phyloP scores from a whole-genome alignment of 176 grass and related monocot genomes.

The Musa itinerans region DNA sequence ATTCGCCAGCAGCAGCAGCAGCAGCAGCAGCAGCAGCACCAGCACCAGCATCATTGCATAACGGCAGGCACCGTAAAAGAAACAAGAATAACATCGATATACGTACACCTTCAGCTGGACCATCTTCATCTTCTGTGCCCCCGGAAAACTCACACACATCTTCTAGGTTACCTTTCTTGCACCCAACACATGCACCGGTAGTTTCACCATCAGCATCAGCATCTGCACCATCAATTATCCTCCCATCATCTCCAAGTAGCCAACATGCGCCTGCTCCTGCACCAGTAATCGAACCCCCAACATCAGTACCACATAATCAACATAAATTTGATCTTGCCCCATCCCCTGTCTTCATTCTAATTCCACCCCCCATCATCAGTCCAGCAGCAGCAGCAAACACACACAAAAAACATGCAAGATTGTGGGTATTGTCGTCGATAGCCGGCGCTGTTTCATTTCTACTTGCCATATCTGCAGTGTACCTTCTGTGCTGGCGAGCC shows the following conservation, averaged over 20 bases:
- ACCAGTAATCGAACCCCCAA: slow-evolving; percentile 15
- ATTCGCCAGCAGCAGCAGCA: slow-evolving; percentile 11
- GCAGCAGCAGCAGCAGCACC: slow-evolving; percentile 7
- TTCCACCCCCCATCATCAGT: neutral
- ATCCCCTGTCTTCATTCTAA: neutral
- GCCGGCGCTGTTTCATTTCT: slow-evolving; percentile 29
- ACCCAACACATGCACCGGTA: neutral
- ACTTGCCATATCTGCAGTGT: slow-evolving; percentile 34
- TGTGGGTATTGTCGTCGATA: slow-evolving; percentile 20
- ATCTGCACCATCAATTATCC: slow-evolving; percentile 3
- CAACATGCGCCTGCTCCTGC: slow-evolving; percentile 29
- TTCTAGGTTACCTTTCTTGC: slow-evolving; percentile 6
- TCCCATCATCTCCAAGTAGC: slow-evolving; percentile 16
- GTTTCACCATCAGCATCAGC: slow-evolving; percentile 9
- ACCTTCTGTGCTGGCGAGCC: slow-evolving; percentile 37
- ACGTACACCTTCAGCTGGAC: slow-evolving; percentile 23
- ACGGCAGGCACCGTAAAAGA: slow-evolving; percentile 8
- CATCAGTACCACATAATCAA: slow-evolving; percentile 14
- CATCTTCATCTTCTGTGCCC: slow-evolving; percentile 19
- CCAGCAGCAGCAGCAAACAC: neutral
- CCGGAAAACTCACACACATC: neutral
- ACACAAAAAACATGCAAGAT: slow-evolving; percentile 11
- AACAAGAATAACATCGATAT: neutral
- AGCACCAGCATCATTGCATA: slow-evolving; percentile 9
- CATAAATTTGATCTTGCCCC: slow-evolving; percentile 12